Evolutionary conservation across 208 protist genomes (phyloP), one percentile per base, ranked within the genome.

Genomic region (Porcisia hertigi): DNA sequence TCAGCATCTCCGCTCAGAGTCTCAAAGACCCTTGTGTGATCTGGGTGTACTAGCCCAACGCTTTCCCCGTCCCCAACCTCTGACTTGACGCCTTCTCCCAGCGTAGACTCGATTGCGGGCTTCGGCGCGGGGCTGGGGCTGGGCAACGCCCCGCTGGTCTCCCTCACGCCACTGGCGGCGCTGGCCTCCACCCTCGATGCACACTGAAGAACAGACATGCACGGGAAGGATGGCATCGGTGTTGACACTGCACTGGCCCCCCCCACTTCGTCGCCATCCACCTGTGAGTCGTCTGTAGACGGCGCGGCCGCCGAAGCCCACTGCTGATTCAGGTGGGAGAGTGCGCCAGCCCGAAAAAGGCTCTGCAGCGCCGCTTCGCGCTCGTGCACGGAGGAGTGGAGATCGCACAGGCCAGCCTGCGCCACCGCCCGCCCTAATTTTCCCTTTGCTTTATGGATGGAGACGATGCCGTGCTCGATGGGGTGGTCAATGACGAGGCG

Each of bases 401-500:
- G 66, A 73, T 88, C 77, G 74, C 83, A 88, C n/a, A 65, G 62
- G 11, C 87, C 87, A 1, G 83, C 84, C 79, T 91, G 83, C 43
- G 88, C 81, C 20, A 91, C 79, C 0, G 81, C 84, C 14, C 85
- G 75, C 25, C 85, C 79, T 0, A 88, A 71, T 39, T 83, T 73
- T n/a, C 85, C 82, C 82, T 91, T 88, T n/a, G 77, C 74, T 12
- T 80, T 62, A 60, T 88, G 82, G 58, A 91, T 81, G 9, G 70
- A 76, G 5, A 87, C 75, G 4, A 79, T 65, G 55, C 76, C 66
- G 54, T 62, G 81, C 75, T 84, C 86, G 8, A 81, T 76, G 20
- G 82, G 77, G 75, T 87, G 82, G 49, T 90, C 80, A 39, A 81
- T 77, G 57, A 99, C 82, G 20, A 99, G 93, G 53, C 98, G 88